phyloP scores from a whole-genome alignment of 495 filamentous ascomycete species.

The Penicillium atrosanguineum region DNA sequence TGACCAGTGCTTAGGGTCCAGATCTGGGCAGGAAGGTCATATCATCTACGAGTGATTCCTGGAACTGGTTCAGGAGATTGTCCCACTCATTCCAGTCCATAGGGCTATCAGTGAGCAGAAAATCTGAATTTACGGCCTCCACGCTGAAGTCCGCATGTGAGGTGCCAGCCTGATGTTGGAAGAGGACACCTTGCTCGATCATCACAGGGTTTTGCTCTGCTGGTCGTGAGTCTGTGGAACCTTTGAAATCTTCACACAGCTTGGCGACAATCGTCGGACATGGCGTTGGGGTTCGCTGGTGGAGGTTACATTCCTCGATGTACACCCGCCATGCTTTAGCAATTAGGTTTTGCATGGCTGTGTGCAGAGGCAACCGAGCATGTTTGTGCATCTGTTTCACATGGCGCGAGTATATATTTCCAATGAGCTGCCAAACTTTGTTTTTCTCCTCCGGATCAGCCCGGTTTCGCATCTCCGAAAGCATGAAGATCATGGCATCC shows the following conservation, averaged over 20 bases:
- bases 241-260: conserved; percentile 2
- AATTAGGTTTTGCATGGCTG: conserved; percentile 35
- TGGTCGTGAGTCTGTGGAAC: neutral
- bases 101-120: conserved; percentile 20
- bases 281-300: conserved; percentile 16
- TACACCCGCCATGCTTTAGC: conserved; percentile 37
- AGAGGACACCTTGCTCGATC: neutral
- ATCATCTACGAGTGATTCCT: conserved; percentile 23
- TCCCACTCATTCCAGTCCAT: conserved; percentile 39
- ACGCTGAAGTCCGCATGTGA: neutral
- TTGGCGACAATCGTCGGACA: conserved; percentile 25
- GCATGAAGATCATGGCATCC: conserved; percentile 42
- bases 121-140: conserved; percentile 10
- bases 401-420: conserved; percentile 28
- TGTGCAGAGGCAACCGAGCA: conserved; percentile 27
- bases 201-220: neutral
- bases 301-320: conserved; percentile 23
- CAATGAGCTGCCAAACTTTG: conserved; percentile 35
- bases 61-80: conserved; percentile 31
- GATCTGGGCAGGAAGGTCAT: conserved; percentile 4
- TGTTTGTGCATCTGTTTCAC: conserved; percentile 16
- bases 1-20: neutral
- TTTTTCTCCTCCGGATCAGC: conserved; percentile 25
- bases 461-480: conserved; percentile 38
- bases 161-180: conserved; percentile 5